Conservation (phyloP, 2,329 filamentous ascomycete genomes). For the Diplodia seriata region DNA sequence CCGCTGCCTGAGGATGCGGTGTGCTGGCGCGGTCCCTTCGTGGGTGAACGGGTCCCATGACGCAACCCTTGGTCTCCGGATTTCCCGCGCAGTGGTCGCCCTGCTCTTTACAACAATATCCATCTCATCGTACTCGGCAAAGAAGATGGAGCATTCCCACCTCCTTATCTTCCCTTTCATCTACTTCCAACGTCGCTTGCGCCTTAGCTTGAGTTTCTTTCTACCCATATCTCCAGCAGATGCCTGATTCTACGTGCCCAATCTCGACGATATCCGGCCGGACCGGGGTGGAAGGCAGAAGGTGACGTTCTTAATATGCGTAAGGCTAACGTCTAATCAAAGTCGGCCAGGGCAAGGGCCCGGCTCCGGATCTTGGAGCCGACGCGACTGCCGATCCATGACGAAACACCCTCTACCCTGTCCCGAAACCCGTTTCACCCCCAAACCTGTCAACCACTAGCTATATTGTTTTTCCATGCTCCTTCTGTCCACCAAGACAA, state of each 20-base stretch:
- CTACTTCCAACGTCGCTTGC: background rate
- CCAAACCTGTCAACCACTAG: background rate
- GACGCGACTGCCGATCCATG: background rate
- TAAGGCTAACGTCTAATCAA: conserved; percentile 21
- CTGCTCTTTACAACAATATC: background rate
- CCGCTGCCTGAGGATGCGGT: background rate
- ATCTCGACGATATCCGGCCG: background rate
- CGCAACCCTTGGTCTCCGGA: conserved; percentile 1
- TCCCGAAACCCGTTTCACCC: background rate
- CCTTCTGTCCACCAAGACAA: background rate
- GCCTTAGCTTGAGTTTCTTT: background rate
- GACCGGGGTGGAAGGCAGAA: background rate
- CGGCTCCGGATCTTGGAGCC: background rate
- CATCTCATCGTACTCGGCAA: conserved; percentile 2
- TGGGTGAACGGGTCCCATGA: background rate
- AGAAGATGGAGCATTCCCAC: background rate
- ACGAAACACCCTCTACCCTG: conserved; percentile 1
- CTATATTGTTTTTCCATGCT: background rate
- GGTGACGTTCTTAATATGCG: conserved; percentile 5
- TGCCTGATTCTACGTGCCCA: background rate
- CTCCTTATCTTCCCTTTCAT: background rate
- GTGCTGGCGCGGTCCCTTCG: background rate
- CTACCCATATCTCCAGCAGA: background rate
- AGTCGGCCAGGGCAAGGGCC: background rate
- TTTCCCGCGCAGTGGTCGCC: conserved; percentile 3